Evolutionary conservation across 768 basidiomycete species (phyloP).

Genomic region (Tulasnella sp.): DNA sequence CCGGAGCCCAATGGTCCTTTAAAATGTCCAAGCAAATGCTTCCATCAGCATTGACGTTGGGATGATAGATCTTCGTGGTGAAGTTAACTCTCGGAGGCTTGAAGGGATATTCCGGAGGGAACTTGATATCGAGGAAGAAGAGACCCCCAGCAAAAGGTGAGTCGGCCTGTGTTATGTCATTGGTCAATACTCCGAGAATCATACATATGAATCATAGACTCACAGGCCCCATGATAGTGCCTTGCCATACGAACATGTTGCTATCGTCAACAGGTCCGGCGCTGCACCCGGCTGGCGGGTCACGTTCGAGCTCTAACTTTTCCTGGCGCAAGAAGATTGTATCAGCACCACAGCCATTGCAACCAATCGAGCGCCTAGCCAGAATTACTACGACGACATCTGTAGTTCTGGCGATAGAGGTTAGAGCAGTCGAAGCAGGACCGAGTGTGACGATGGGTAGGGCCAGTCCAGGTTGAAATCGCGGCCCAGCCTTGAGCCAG

Average conservation of each 20-base stretch:
- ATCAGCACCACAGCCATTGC: not conserved
- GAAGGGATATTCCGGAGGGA: conserved; percentile 98
- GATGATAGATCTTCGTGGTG: conserved; percentile 97
- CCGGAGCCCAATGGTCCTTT: conserved; percentile 98
- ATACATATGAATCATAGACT: conserved; percentile 39
- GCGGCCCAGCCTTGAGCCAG: not conserved
- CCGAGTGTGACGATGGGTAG: not conserved
- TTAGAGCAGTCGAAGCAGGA: not conserved
- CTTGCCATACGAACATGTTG: conserved; percentile 99
- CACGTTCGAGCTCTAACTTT: conserved; percentile 97
- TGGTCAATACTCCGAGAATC: not conserved
- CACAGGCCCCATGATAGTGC: conserved; percentile 99
- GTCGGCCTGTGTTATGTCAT: conserved; percentile 62
- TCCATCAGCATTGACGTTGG: conserved; percentile 99
- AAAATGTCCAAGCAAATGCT: conserved; percentile 98
- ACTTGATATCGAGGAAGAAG: conserved; percentile 92
- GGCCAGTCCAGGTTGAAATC: conserved; percentile 11
- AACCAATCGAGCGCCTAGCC: not conserved
- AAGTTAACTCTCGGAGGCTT: conserved; percentile 97
- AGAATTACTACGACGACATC: not conserved
- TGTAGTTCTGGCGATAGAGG: not conserved
- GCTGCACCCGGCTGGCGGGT: conserved; percentile 99
- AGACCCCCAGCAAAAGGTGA: conserved; percentile 98
- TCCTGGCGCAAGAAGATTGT: conserved; percentile 53
- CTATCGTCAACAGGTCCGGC: conserved; percentile 91